Percentiles rank a stretch among this genome's conserved stretches.
These are phyloP conservation scores for Aspergillus tanneri DNA, from an alignment of 2,329 filamentous ascomycete species.

Conservation along the genomic window DNA sequence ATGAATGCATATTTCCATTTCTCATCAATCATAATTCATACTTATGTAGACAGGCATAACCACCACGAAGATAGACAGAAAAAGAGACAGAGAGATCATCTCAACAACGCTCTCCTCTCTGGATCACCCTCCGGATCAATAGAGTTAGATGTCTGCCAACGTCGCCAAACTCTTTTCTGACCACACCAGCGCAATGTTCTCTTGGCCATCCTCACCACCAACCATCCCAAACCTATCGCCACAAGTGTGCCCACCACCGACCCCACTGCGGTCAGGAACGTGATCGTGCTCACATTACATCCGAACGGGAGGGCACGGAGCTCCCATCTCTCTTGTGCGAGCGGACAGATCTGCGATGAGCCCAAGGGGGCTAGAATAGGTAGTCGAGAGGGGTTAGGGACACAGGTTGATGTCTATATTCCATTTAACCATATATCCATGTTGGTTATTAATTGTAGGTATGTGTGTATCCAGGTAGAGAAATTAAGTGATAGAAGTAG, in stretches of 20 bases:
- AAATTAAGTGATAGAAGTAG: too few relatives aligned
- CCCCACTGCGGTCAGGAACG: constrained; percentile 36
- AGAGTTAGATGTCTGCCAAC: too few relatives aligned
- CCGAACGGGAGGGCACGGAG: constrained; percentile 40
- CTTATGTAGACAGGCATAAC: too few relatives aligned
- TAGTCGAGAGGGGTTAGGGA: constrained; percentile 37
- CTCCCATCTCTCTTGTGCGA: constrained; percentile 45
- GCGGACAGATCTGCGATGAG: constrained; percentile 38
- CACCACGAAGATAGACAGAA: too few relatives aligned
- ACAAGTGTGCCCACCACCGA: constrained; percentile 32
- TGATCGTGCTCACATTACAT: constrained; percentile 43
- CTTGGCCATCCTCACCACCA: constrained; percentile 19
- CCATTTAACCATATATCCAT: neutral
- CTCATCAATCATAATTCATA: too few relatives aligned
- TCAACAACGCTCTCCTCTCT: too few relatives aligned
- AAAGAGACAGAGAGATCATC: too few relatives aligned
- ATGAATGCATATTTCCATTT: constrained; percentile 1
- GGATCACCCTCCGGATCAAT: too few relatives aligned
- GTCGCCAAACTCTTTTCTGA: neutral
- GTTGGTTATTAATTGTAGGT: neutral
- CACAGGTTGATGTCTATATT: constrained; percentile 40
- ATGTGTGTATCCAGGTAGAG: too few relatives aligned
- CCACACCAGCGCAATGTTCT: constrained; percentile 13
- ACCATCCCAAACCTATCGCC: constrained; percentile 20
- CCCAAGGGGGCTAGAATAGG: constrained; percentile 41